Evolutionary conservation across 2,329 filamentous ascomycete genomes (phyloP).

Genomic region (Nothophaeocryptopus gaeumannii): DNA sequence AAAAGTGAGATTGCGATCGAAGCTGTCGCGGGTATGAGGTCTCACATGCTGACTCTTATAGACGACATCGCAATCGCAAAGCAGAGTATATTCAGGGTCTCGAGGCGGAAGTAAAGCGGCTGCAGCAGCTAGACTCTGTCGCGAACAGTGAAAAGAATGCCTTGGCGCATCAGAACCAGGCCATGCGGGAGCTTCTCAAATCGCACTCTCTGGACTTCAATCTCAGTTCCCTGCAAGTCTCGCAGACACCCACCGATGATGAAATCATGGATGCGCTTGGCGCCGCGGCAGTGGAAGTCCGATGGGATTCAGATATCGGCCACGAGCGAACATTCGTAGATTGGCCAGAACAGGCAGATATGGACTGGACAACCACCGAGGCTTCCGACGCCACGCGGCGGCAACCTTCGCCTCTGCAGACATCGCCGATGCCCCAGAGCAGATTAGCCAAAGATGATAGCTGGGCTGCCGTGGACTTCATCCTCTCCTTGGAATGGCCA

Average conservation of each 20-base stretch:
- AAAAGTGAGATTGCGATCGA: constrained; percentile 18
- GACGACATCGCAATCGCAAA: constrained; percentile 28
- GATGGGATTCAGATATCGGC: constrained; percentile 20
- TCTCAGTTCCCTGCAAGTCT: constrained; percentile 9
- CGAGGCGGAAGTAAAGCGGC: constrained; percentile 22
- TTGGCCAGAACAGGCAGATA: constrained; percentile 5
- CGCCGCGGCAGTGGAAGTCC: constrained; percentile 15
- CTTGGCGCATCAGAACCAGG: constrained; percentile 22
- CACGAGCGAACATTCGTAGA: constrained; percentile 25
- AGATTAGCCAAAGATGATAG: constrained; percentile 5
- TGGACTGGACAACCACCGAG: background rate
- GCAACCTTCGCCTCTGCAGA: background rate
- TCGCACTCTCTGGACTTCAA: constrained; percentile 15
- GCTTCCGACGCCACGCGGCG: background rate
- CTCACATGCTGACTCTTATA: background rate
- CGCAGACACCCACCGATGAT: background rate
- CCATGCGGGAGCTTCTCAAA: constrained; percentile 19
- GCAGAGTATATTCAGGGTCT: constrained; percentile 24
- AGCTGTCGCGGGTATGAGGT: background rate
- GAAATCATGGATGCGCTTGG: background rate
- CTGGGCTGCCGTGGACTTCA: constrained; percentile 28
- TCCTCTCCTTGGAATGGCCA: constrained; percentile 25
- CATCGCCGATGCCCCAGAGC: background rate
- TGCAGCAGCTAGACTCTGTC: constrained; percentile 23
- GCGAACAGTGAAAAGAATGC: constrained; percentile 23